phyloP scores from a whole-genome alignment of 331 rosid genomes.

The Saraca asoca region DNA sequence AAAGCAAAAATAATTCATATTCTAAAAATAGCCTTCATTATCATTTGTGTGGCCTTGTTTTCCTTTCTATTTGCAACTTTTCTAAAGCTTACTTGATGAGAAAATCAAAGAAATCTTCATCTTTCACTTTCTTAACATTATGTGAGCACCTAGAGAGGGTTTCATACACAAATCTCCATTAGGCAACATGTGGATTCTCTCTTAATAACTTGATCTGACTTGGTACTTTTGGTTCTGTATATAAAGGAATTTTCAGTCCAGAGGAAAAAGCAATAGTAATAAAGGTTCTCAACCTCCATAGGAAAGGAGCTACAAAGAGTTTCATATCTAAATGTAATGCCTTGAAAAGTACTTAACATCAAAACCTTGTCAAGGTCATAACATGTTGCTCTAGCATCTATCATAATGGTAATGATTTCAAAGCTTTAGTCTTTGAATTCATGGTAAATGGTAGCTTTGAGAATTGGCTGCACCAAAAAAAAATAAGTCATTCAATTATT shows the following conservation, averaged over 20 bases:
- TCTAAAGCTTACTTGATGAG: conserved; percentile 16
- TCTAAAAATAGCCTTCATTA: not conserved
- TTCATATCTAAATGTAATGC: not conserved
- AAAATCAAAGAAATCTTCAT: not conserved
- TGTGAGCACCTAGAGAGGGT: not conserved
- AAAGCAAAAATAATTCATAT: not conserved
- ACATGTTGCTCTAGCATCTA: not conserved
- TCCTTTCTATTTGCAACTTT: not conserved
- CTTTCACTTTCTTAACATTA: not conserved
- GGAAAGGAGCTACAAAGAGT: conserved; percentile 29
- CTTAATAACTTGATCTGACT: too few relatives aligned
- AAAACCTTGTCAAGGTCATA: not conserved
- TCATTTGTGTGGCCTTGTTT: not conserved
- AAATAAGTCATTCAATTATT: too few relatives aligned
- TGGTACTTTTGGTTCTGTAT: conserved; percentile 23
- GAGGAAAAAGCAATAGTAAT: not conserved
- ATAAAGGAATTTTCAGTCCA: conserved; percentile 4
- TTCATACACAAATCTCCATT: conserved; percentile 18
- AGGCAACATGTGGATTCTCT: not conserved
- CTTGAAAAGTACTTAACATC: not conserved
- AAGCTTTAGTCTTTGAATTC: conserved; percentile 29
- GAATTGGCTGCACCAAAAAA: too few relatives aligned
- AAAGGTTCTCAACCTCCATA: conserved; percentile 34
- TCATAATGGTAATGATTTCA: not conserved
- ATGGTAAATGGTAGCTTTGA: too few relatives aligned